A percentile compares a stretch with the other conserved stretches of the same genome.
These are phyloP conservation scores for Alternaria consortialis DNA, from an alignment of 2,329 filamentous ascomycete genomes.

Conservation along the genomic window DNA sequence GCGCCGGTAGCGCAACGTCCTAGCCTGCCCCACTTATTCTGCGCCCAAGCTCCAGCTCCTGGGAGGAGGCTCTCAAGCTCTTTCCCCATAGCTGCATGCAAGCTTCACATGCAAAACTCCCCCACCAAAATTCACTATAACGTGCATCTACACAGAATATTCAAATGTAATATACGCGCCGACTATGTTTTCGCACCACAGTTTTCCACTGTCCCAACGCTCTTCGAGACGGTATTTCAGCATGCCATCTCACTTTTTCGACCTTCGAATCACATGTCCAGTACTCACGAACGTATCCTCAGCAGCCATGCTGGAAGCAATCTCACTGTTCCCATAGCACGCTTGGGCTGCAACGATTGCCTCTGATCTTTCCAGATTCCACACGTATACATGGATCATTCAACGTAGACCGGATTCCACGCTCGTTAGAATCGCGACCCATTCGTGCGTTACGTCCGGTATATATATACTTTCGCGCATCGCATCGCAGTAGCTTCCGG, in stretches of 20 bases:
- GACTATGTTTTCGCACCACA: background rate
- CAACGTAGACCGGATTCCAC: too few species aligned
- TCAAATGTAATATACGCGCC: background rate
- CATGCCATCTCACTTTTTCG: background rate
- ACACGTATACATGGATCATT: too few species aligned
- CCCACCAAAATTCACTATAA: background rate
- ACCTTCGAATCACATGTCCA: background rate
- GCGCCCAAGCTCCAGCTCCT: slow-evolving; percentile 3
- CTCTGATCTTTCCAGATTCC: too few species aligned
- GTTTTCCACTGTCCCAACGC: background rate
- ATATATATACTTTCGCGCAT: background rate
- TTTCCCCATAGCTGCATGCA: slow-evolving; percentile 10
- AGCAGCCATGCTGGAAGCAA: background rate
- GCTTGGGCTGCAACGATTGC: background rate
- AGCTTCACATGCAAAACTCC: background rate
- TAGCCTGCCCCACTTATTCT: slow-evolving; percentile 7
- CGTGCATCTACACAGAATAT: background rate
- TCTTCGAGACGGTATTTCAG: background rate
- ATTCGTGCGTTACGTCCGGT: background rate
- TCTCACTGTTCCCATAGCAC: background rate
- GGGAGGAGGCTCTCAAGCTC: slow-evolving; percentile 2
- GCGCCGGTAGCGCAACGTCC: slow-evolving; percentile 7
- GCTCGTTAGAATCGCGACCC: too few species aligned
- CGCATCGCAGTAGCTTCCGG: background rate
- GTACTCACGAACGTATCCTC: background rate